Base-by-base conservation (phyloP, 768 basidiomycete species). In the Auricularia heimuer region DNA sequence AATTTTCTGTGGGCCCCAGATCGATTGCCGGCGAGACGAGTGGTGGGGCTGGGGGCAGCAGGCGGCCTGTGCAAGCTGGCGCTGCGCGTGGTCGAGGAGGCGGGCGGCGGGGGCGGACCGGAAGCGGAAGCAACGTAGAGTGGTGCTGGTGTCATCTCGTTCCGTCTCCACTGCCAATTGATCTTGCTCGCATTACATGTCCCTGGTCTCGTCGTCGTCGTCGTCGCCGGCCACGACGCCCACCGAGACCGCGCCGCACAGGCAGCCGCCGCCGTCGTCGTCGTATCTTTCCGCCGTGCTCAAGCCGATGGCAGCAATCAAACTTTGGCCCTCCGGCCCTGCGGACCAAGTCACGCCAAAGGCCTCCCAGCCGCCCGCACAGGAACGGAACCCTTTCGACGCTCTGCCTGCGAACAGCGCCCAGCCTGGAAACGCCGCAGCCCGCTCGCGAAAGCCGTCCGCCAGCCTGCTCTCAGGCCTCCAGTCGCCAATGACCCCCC, bases 301-400 rank as follows among this genome's bases (percentile, higher is more conserved):
- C 21, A 51, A 39, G 3, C 72, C 74, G 47, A 73, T 72, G 67
- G 72, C 74, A 64, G 88, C 90, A 85, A 78, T 90, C 69, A 87
- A 84, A 71, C 77, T 90, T 67, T 88, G 90, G 90, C 82, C 85
- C 18, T 72, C 79, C 11, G 71, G 70, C 39, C 73, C 79, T 58
- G 33, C 35, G 56, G 86, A 85, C 70, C 85, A 84, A 70, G 77
- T 82, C 62, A 92, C 88, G 0, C 87, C 89, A 44, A 80, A 80
- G 64, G 80, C 81, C 11, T 71, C 70, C 51, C 71, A 76, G 64
- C 75, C 77, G 68, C 75, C 78, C 68, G 75, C 69, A 63, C 81
- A 81, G 70, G 78, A 78, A 63, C 71, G 67, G 66, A 87, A 90
- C 71, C 89, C 88, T 3, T 90, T 90, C 71, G 87, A 90, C 67